phyloP scores from a whole-genome alignment of 331 rosid genomes.

The Pyracantha coccinea region DNA sequence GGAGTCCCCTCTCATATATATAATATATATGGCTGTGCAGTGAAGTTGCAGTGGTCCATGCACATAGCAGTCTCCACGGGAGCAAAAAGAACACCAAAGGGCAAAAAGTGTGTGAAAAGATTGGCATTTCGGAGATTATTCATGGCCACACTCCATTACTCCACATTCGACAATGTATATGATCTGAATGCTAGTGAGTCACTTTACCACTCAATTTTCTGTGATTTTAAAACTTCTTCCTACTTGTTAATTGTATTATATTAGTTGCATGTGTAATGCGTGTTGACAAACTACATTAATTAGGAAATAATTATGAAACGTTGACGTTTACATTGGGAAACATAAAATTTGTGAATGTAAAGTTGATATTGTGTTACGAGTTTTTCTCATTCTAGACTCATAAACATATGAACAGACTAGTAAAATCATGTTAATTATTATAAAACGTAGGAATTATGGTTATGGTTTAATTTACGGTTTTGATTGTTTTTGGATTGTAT shows the following conservation, averaged over 20 bases:
- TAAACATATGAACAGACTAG: no score
- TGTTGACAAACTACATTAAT: not conserved
- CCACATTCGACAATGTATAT: not conserved
- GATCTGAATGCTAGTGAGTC: not conserved
- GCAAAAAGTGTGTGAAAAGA: not conserved
- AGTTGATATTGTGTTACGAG: no score
- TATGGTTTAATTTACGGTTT: no score
- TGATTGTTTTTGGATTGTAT: no score
- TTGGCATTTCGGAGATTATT: not conserved
- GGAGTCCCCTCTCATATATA: not conserved
- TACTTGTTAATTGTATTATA: not conserved
- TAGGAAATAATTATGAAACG: no score
- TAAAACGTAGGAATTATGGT: no score
- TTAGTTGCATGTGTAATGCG: not conserved
- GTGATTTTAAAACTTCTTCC: not conserved
- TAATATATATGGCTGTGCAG: not conserved
- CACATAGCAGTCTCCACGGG: not conserved
- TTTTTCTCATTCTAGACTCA: no score
- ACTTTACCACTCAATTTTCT: not conserved
- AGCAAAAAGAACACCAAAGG: constrained; percentile 2
- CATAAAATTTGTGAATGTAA: no score
- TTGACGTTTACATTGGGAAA: no score
- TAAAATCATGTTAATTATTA: no score
- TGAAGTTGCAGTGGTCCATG: not conserved
- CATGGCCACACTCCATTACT: not conserved